These are phyloP conservation scores for Neonectria coccinea DNA, from an alignment of 2,329 filamentous ascomycete species.

Conservation along the genomic window DNA sequence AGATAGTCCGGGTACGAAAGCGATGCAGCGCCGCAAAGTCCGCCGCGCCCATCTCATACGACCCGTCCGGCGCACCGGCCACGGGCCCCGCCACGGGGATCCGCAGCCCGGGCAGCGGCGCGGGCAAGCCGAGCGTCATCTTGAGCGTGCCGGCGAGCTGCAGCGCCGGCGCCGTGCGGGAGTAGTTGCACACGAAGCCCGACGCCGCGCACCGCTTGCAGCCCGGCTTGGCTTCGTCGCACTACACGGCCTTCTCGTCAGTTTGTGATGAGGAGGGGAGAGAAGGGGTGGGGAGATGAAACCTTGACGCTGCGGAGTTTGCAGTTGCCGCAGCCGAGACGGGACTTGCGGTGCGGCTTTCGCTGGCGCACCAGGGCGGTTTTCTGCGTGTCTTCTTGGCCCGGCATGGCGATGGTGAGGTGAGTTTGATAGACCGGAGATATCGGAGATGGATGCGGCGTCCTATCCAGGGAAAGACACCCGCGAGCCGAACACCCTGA, in stretches of 20 bases:
- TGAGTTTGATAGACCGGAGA: conserved; percentile 6
- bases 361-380: conserved; percentile 42
- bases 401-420: conserved; percentile 23
- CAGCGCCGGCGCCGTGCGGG: conserved; percentile 39
- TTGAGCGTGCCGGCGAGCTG: conserved; percentile 38
- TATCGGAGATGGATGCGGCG: conserved; percentile 13
- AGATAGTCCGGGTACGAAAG: conserved; percentile 57
- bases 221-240: conserved; percentile 63
- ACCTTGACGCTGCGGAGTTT: conserved; percentile 66
- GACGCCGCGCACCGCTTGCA: conserved; percentile 62
- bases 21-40: conserved; percentile 53
- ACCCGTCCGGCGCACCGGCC: conserved; percentile 14
- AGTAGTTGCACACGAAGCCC: conserved; percentile 62
- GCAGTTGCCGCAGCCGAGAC: conserved; percentile 67
- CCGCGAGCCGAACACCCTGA: neutral
- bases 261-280: neutral
- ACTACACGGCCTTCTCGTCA: conserved; percentile 51
- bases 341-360: conserved; percentile 63
- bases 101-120: conserved; percentile 30
- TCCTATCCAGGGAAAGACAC: neutral
- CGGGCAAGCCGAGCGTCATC: conserved; percentile 30
- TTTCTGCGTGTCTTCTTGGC: conserved; percentile 13
- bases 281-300: conserved; percentile 34
- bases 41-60: conserved; percentile 14
- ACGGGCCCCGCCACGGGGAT: conserved; percentile 45